Conservation (phyloP, 208 protist species). For the Porcisia deanei region DNA sequence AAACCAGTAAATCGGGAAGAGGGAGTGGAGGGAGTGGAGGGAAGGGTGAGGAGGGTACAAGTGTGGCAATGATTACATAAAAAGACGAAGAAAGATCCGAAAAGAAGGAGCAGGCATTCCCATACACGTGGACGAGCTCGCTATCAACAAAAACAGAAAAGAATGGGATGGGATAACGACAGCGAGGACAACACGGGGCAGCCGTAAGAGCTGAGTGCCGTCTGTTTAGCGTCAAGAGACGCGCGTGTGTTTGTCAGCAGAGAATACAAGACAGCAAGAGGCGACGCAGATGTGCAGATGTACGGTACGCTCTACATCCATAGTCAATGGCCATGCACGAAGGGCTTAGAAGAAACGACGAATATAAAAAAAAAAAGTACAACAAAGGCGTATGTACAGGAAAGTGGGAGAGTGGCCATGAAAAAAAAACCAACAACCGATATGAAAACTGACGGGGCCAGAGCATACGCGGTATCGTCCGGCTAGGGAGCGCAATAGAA, state of each 20-base stretch:
- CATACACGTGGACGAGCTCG: no score
- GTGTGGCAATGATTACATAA: not conserved
- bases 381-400: not conserved
- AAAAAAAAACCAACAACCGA: constrained; percentile 10
- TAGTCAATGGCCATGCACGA: no score
- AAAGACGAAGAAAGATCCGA: constrained; percentile 2
- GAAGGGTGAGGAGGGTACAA: not conserved
- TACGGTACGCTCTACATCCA: not conserved
- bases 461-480: not conserved
- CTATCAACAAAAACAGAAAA: no score
- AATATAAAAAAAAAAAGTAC: not conserved
- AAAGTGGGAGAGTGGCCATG: not conserved
- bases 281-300: not conserved
- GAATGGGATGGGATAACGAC: not conserved
- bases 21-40: not conserved
- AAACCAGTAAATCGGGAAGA: not conserved
- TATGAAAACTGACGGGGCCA: not conserved
- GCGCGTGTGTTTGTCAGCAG: not conserved
- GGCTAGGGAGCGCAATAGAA: not conserved
- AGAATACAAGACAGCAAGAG: not conserved
- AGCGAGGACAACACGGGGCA: not conserved
- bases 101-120: no score
- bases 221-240: no score
- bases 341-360: not conserved
- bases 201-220: no score